phyloP scores from a whole-genome alignment of 208 protist species.

The Balamuthia mandrillaris region DNA sequence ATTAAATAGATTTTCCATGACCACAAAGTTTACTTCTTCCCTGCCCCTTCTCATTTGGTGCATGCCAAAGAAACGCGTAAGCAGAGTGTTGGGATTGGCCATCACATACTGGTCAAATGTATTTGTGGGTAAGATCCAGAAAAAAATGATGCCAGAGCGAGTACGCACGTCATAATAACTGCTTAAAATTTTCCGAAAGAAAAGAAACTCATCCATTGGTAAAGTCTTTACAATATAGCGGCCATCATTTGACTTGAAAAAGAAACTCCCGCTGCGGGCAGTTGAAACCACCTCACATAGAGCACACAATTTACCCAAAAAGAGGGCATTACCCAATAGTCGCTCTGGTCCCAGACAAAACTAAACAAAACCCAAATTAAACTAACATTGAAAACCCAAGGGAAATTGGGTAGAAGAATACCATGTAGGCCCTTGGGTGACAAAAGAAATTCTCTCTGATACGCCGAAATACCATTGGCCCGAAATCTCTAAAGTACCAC shows the following conservation, averaged over 20 bases:
- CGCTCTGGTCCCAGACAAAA: constrained; percentile 42
- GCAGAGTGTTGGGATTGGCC: constrained; percentile 39
- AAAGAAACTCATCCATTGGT: constrained; percentile 35
- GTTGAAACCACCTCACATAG: constrained; percentile 45
- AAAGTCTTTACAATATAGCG: constrained; percentile 38
- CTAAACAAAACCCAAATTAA: background rate
- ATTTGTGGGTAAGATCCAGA: background rate
- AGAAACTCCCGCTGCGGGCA: constrained; percentile 33
- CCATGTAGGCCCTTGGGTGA: constrained; percentile 26
- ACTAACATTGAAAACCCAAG: background rate
- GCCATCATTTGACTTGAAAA: constrained; percentile 42
- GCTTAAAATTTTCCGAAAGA: constrained; percentile 6
- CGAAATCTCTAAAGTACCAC: constrained; percentile 34
- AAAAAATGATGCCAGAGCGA: background rate
- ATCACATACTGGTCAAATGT: constrained; percentile 23
- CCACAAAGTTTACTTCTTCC: constrained; percentile 42
- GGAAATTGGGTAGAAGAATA: background rate
- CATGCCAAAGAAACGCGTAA: constrained; percentile 44
- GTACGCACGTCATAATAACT: constrained; percentile 19
- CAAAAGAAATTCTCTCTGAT: constrained; percentile 26
- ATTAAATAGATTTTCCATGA: constrained; percentile 46
- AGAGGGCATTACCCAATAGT: constrained; percentile 38
- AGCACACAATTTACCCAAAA: constrained; percentile 34
- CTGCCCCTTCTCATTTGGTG: constrained; percentile 1
- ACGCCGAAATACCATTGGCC: constrained; percentile 31